Base-by-base conservation (phyloP, 352 stramenopile genomes). In the Globisporangium megalacanthum region DNA sequence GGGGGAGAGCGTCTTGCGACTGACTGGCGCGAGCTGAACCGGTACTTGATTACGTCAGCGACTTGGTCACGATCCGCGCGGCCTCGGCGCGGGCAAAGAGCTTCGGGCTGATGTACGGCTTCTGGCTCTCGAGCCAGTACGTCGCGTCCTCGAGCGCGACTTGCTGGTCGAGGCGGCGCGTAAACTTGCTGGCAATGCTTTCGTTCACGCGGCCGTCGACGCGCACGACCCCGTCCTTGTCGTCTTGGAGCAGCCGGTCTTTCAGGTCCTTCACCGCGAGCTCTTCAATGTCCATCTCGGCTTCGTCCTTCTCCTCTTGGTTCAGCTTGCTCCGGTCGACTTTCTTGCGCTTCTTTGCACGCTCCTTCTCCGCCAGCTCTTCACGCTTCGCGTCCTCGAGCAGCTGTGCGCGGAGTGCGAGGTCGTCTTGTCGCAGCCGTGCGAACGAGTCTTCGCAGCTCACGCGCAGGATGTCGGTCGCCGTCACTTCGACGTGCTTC, bases 321-420 rank as follows among this genome's bases (percentile, higher is more conserved):
- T 77, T 72, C 46, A 81, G 50, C 53, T 90, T 91, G 57, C 77
- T 85, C 29, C 80, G 79, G 41, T 95, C 84, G 25, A 89, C 79
- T 60, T 95, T 95, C 60, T 92, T 91, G 15, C 85, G 85, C 64
- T 93, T 95, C 66, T 92, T 92, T 7, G 77, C 77, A 10, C 83
- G 79, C 56, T 95, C 85, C 36, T 84, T 87, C 49, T 93, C 85
- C 0, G 73, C 68, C 31, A 78, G 64, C 39, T 93, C 85, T 49
- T 95, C 85, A 8, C 75, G 77, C 52, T 83, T 89, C 0, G 81
- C 85, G 39, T 95, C 85, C 46, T 95, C 85, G 31, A 95, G 61
- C 44, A 95, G 52, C 15, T 73, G 62, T 17, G 69, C 59, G 0
- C 83, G 83, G 41, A 93, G 51, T 25, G 61, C 50, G 25, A 93